These are phyloP conservation scores for Termitomyces sp. DNA, from an alignment of 768 basidiomycete genomes.

Conservation along the genomic window DNA sequence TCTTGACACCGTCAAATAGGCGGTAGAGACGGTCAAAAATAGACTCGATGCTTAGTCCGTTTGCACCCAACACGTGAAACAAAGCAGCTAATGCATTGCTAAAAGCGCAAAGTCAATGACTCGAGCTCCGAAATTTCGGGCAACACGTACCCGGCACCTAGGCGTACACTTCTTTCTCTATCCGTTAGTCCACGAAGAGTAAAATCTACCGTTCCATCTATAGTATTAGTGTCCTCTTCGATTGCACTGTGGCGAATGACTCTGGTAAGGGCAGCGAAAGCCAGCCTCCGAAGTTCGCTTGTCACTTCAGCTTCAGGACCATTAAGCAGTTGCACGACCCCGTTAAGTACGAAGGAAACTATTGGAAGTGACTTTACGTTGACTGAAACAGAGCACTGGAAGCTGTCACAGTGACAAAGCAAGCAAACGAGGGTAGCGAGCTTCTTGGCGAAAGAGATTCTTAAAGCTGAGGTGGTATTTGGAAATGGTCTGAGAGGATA, in stretches of 20 bases:
- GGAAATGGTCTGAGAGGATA: slow-evolving; percentile 28
- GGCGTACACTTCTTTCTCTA: slow-evolving; percentile 50
- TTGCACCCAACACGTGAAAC: slow-evolving; percentile 28
- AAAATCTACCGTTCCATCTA: slow-evolving; percentile 29
- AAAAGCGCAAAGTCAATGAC: slow-evolving; percentile 1
- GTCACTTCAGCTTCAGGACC: slow-evolving; percentile 43
- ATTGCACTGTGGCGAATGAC: slow-evolving; percentile 38
- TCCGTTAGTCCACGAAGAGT: slow-evolving; percentile 46
- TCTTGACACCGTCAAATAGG: slow-evolving; percentile 39
- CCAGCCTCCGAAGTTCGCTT: slow-evolving; percentile 35
- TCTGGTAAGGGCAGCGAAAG: slow-evolving; percentile 32
- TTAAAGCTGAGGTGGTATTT: slow-evolving; percentile 21
- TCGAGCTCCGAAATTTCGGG: background rate
- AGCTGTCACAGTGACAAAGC: slow-evolving; percentile 27
- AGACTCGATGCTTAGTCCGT: slow-evolving; percentile 27
- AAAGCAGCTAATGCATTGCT: slow-evolving; percentile 47
- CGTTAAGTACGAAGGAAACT: slow-evolving; percentile 27
- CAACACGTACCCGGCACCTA: slow-evolving; percentile 62
- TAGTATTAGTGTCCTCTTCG: slow-evolving; percentile 20
- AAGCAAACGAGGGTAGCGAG: slow-evolving; percentile 30
- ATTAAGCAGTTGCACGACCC: slow-evolving; percentile 36
- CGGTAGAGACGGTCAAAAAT: slow-evolving; percentile 42
- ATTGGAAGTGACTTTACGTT: slow-evolving; percentile 20
- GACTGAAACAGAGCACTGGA: slow-evolving; percentile 21
- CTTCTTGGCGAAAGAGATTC: slow-evolving; percentile 26